A percentile compares a stretch with the other conserved stretches of the same genome.
Evolutionary conservation across 2,329 filamentous ascomycete species (phyloP).

Genomic region (Paecilomyces fulvus): DNA sequence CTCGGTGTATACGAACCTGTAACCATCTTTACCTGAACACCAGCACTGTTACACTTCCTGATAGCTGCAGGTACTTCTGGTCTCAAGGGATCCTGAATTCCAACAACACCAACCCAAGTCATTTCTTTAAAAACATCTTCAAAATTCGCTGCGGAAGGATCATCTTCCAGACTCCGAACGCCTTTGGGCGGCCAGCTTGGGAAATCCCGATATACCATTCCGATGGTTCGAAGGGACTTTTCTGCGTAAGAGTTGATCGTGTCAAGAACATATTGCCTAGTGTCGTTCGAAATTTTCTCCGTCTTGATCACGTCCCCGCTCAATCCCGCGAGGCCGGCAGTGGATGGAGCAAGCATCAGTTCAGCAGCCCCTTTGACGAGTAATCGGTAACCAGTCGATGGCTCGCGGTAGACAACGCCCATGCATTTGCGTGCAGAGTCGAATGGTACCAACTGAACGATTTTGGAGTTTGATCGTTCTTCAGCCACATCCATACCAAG

Average conservation of each 20-base stretch:
- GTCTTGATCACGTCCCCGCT: constrained; percentile 14
- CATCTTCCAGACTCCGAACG: constrained; percentile 50
- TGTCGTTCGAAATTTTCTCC: constrained; percentile 17
- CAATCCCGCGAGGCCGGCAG: constrained; percentile 22
- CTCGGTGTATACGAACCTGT: constrained; percentile 36
- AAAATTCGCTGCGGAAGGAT: constrained; percentile 55
- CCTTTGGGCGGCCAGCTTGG: constrained; percentile 56
- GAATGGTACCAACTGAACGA: constrained; percentile 64
- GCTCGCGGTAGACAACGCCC: constrained; percentile 38
- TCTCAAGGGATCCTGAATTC: constrained; percentile 66
- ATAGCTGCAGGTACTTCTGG: constrained; percentile 61
- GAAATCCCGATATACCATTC: constrained; percentile 65
- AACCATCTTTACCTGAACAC: constrained; percentile 66
- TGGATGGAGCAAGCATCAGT: constrained; percentile 33
- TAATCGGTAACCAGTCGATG: constrained; percentile 33
- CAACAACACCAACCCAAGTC: constrained; percentile 63
- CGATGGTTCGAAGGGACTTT: constrained; percentile 65
- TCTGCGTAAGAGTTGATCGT: constrained; percentile 36
- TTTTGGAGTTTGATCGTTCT: constrained; percentile 52
- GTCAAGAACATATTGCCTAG: constrained; percentile 18
- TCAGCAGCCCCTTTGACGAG: constrained; percentile 43
- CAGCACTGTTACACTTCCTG: constrained; percentile 56
- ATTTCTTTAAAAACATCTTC: constrained; percentile 63
- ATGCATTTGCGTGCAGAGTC: constrained; percentile 66
- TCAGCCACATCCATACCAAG: constrained; percentile 60